Evolutionary conservation across 2,329 filamentous ascomycete species (phyloP).

Genomic region (Gaeumannomyces sp.): DNA sequence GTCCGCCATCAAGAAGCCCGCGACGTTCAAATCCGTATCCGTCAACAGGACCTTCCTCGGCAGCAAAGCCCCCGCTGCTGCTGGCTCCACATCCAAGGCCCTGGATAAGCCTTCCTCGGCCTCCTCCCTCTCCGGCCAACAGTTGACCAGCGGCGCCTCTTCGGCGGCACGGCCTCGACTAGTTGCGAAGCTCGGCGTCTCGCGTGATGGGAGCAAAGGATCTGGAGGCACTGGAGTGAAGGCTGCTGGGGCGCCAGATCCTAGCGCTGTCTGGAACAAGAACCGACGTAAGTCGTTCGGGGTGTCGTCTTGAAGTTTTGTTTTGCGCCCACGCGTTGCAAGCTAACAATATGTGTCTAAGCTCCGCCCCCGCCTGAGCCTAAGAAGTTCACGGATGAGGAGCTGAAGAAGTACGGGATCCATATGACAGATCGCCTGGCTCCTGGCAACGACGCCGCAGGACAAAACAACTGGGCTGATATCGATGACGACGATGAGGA

Average conservation of each 20-base stretch:
- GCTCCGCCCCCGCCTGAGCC: constrained; percentile 61
- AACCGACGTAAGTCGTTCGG: constrained; percentile 62
- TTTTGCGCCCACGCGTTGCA: constrained; percentile 14
- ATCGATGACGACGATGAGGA: constrained; percentile 86
- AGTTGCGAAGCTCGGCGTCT: constrained; percentile 65
- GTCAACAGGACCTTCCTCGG: constrained; percentile 79
- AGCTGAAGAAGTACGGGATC: constrained; percentile 80
- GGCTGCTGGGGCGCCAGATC: constrained; percentile 60
- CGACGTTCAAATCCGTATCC: constrained; percentile 78
- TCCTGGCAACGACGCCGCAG: constrained; percentile 44
- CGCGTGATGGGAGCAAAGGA: constrained; percentile 39
- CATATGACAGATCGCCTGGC: constrained; percentile 76
- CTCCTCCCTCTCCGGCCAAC: constrained; percentile 37
- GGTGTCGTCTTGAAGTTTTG: background rate
- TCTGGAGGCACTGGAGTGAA: constrained; percentile 41
- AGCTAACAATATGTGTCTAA: constrained; percentile 26
- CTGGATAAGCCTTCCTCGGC: constrained; percentile 43
- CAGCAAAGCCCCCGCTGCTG: constrained; percentile 53
- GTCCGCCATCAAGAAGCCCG: constrained; percentile 64
- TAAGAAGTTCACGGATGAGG: constrained; percentile 80
- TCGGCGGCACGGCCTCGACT: constrained; percentile 59
- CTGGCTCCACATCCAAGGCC: constrained; percentile 38
- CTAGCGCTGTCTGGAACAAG: constrained; percentile 80
- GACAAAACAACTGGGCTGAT: constrained; percentile 81
- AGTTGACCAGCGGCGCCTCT: constrained; percentile 38